These are phyloP conservation scores for Capillidium heterosporum DNA, from an alignment of 371 early-diverging fungal species.

Conservation along the genomic window DNA sequence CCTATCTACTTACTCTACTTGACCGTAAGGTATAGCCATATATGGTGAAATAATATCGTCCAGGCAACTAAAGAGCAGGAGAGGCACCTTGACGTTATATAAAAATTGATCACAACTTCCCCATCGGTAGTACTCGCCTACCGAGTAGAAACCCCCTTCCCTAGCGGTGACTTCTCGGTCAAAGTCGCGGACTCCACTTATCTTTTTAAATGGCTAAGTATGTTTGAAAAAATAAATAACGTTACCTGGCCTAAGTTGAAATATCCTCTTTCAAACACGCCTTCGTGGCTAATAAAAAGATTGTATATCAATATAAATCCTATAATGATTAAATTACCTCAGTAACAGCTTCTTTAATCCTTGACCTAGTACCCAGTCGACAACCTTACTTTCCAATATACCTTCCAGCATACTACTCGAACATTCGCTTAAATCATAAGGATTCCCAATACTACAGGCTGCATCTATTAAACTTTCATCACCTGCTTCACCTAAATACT, in stretches of 20 bases:
- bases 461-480: conserved; percentile 51
- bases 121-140: conserved; percentile 68
- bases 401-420: conserved; percentile 14
- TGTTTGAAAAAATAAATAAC: background rate
- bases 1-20: conserved; percentile 18
- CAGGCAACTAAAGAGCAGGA: conserved; percentile 62
- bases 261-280: background rate
- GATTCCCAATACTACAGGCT: conserved; percentile 67
- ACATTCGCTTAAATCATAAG: conserved; percentile 50
- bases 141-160: conserved; percentile 52
- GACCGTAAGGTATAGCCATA: conserved; percentile 55
- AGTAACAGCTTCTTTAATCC: background rate
- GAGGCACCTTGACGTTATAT: conserved; percentile 49
- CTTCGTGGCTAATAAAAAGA: conserved; percentile 13
- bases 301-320: background rate
- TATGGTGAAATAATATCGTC: conserved; percentile 82
- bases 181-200: conserved; percentile 41
- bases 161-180: conserved; percentile 56
- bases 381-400: conserved; percentile 33
- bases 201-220: background rate
- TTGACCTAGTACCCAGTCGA: conserved; percentile 10
- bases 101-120: conserved; percentile 55
- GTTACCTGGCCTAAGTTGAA: background rate
- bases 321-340: background rate
- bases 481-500: conserved; percentile 77